These are phyloP conservation scores for Maudiozyma barnettii DNA, from an alignment of 805 yeast genomes.

Conservation along the genomic window DNA sequence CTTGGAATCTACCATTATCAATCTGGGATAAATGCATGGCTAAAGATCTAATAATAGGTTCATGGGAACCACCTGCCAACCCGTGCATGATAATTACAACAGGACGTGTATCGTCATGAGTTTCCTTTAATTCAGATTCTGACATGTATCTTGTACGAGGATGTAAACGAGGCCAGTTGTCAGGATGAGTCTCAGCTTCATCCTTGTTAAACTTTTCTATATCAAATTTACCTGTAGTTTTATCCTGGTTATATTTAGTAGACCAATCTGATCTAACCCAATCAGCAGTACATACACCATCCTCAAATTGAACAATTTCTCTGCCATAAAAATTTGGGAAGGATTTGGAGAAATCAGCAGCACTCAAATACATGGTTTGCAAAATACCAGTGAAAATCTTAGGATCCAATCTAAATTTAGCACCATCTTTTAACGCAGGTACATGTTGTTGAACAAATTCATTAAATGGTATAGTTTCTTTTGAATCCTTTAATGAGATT, in stretches of 20 bases:
- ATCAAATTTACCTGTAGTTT: slow-evolving; percentile 12
- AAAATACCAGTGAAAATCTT: slow-evolving; percentile 59
- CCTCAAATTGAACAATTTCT: slow-evolving; percentile 52
- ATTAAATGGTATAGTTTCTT: slow-evolving; percentile 11
- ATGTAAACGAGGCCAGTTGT: slow-evolving; percentile 50
- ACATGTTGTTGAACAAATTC: slow-evolving; percentile 25
- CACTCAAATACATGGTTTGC: slow-evolving; percentile 65
- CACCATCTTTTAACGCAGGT: slow-evolving; percentile 39
- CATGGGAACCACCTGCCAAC: slow-evolving; percentile 72
- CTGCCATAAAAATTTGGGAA: slow-evolving; percentile 68
- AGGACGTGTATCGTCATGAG: slow-evolving; percentile 37
- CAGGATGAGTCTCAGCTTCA: slow-evolving; percentile 37
- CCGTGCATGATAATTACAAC: slow-evolving; percentile 60
- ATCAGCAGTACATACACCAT: slow-evolving; percentile 68
- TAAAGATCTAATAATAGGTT: slow-evolving; percentile 56
- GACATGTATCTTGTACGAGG: slow-evolving; percentile 59
- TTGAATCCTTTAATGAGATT: slow-evolving; percentile 14
- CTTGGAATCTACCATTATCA: slow-evolving; percentile 39
- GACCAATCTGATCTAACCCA: slow-evolving; percentile 38
- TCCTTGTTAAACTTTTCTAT: slow-evolving; percentile 25
- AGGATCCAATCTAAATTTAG: slow-evolving; percentile 52
- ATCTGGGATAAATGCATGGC: slow-evolving; percentile 35
- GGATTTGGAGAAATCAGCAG: slow-evolving; percentile 40
- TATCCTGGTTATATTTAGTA: slow-evolving; percentile 11
- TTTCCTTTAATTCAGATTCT: slow-evolving; percentile 33